Evolutionary conservation across 2,329 filamentous ascomycete species (phyloP).

Genomic region (Teratosphaeriaceae sp.): DNA sequence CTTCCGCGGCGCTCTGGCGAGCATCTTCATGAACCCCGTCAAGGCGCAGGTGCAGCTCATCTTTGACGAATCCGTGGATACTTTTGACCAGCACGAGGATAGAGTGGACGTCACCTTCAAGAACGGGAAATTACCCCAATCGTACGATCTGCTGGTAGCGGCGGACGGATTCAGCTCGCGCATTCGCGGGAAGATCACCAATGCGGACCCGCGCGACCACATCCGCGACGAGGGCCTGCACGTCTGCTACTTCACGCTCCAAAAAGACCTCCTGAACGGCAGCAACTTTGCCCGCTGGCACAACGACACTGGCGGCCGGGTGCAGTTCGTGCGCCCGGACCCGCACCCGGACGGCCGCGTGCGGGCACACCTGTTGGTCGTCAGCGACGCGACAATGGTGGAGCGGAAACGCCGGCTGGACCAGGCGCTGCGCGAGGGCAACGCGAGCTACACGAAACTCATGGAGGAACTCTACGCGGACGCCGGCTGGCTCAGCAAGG

Average conservation of each 20-base stretch:
- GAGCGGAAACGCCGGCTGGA: constrained; percentile 25
- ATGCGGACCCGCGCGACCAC: constrained; percentile 19
- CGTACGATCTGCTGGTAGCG: constrained; percentile 37
- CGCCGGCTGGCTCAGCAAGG: constrained; percentile 26
- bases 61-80: constrained; percentile 21
- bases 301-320: constrained; percentile 14
- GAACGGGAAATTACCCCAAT: neutral
- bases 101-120: constrained; percentile 9
- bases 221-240: constrained; percentile 27
- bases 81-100: neutral
- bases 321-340: constrained; percentile 21
- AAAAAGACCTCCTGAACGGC: constrained; percentile 35
- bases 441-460: constrained; percentile 15
- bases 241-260: constrained; percentile 38
- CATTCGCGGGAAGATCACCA: constrained; percentile 40
- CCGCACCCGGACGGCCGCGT: constrained; percentile 12
- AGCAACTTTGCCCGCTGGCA: constrained; percentile 31
- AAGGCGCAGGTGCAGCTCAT: constrained; percentile 29
- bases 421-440: constrained; percentile 13
- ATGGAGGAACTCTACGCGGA: constrained; percentile 20
- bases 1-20: constrained; percentile 28
- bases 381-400: constrained; percentile 13
- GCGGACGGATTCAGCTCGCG: constrained; percentile 43
- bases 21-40: constrained; percentile 30
- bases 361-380: constrained; percentile 13